Base-by-base conservation (phyloP, 129 eudicot species). In the Flaveria robusta region DNA sequence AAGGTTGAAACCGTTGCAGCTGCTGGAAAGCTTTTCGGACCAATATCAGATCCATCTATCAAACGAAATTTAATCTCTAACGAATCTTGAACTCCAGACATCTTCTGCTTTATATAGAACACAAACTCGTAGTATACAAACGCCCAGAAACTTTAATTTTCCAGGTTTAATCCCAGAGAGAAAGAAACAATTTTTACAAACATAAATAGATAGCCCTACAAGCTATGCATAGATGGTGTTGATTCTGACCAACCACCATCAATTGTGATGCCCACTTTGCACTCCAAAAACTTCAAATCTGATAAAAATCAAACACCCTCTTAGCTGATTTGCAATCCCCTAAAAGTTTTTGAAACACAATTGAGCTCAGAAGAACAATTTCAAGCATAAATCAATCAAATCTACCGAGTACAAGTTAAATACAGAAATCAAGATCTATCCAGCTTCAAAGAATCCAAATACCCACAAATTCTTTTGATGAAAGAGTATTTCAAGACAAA, bases 11-110 rank as follows among this genome's bases (percentile, higher is more conserved):
- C 96, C 78, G 86, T 91, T n/a, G 96, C 74, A 55, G 89, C 92
- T 20, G 85, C 87, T 19, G 96, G 92, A 78, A 86, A 91, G 72
- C 86, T 91, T 74, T 83, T 87, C 34, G 97, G 97, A 79, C 97
- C 97, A 8, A 91, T 85, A 77, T 91, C 97, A 4, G 94, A 83
- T 73, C 97, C 97, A 83, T 91, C 97, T 46, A 71, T 88, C 82
- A 91, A 76, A 64, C 97, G 83, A 56, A 91, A 91, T 70, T 87
- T 91, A 77, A 91, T 91, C 92, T 91, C 96, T 8, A 88, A 72
- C 31, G 88, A 90, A 77, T 91, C 92, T 82, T 91, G 89, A 67
- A 83, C 85, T 77, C 81, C 96, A 66, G 97, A 72, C 96, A 88
- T 91, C 77, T 64, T 81, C 68, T 42, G 73, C 43, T 49, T 79